Percentiles rank a stretch among this genome's conserved stretches.
These are phyloP conservation scores for Corylus heterophylla DNA, from an alignment of 306 rosid species.

Conservation along the genomic window DNA sequence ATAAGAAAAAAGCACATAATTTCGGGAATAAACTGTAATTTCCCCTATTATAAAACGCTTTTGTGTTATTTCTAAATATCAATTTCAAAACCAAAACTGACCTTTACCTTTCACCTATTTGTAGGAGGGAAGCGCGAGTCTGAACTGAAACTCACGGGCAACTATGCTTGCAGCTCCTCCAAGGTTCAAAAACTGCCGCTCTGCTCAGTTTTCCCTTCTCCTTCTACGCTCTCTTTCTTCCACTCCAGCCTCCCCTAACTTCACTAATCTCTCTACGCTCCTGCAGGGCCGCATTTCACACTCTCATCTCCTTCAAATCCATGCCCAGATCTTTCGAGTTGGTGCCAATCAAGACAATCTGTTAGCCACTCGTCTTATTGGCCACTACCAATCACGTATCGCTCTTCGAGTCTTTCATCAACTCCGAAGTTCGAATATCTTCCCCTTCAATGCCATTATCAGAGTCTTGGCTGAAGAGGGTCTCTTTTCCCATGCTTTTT, in stretches of 20 bases:
- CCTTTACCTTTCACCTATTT: too few species aligned
- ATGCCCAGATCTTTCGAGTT: constrained; percentile 41
- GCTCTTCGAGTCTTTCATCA: constrained; percentile 41
- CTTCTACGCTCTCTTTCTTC: constrained; percentile 26
- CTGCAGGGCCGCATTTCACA: constrained; percentile 42
- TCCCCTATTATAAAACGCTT: too few species aligned
- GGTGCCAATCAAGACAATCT: constrained; percentile 60
- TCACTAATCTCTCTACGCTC: constrained; percentile 27
- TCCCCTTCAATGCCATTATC: constrained; percentile 60
- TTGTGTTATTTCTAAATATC: too few species aligned
- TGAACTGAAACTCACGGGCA: not conserved
- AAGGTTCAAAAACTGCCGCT: constrained; percentile 19
- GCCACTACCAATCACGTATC: constrained; percentile 45
- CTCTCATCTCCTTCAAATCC: constrained; percentile 53
- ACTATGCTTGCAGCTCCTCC: constrained; percentile 27
- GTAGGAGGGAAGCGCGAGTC: not conserved
- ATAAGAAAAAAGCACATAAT: too few species aligned
- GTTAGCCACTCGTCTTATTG: constrained; percentile 64
- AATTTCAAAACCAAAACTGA: too few species aligned
- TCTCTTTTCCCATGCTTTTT: constrained; percentile 32
- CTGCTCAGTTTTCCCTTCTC: constrained; percentile 11
- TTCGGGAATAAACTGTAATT: too few species aligned
- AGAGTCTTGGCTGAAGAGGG: constrained; percentile 51
- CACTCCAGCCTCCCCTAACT: constrained; percentile 11
- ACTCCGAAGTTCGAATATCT: constrained; percentile 52